Evolutionary conservation across 306 rosid species (phyloP), one percentile per base, ranked within the genome.

Genomic region (Urtica urens): DNA sequence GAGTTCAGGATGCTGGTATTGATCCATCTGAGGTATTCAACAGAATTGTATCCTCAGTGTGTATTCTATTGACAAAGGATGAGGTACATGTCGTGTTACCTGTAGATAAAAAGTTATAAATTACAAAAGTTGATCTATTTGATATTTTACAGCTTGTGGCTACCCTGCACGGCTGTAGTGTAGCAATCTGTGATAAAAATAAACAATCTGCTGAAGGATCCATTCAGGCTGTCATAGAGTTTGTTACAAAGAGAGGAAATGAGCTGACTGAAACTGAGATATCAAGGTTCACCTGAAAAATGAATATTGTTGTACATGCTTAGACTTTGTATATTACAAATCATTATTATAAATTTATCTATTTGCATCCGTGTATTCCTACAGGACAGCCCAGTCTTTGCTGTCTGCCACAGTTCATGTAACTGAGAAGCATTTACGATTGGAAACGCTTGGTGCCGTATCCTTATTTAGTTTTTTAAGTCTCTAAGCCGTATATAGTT

Each of bases 21-120:
- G 97, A 88, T 75, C 95, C 93, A 46, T 84, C 97, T 35, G 97
- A 88, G 74, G 95, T 88, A 63, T 88, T 88, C 90, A 84, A 84
- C 74, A 63, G 97, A 73, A 74, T 88, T 56, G 64, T 88, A 59
- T 88, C 90, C 57, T 88, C 97, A 34, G 74, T 88, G 53, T 84
- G 93, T 64, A 51, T 70, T 66, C 57, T 88, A 48, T 61, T 88
- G 72, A 78, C 93, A 35, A 84, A 84, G 59, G 94, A 77, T 33
- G 97, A 88, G 93, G 97, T 69, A 64, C 62, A 63, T 52, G 10
- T 53, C 63, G 51, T 37, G n/a, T 57, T 33, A 6, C 3, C 49
- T 16, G 33, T 9, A 7, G 15, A 53, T 44, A 15, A 42, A 23
- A 39, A 63, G 10, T 68, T 10, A 9, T 24, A 35, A 41, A 16